Conservation (phyloP, 495 filamentous ascomycete species). For the Penicillium roqueforti region DNA sequence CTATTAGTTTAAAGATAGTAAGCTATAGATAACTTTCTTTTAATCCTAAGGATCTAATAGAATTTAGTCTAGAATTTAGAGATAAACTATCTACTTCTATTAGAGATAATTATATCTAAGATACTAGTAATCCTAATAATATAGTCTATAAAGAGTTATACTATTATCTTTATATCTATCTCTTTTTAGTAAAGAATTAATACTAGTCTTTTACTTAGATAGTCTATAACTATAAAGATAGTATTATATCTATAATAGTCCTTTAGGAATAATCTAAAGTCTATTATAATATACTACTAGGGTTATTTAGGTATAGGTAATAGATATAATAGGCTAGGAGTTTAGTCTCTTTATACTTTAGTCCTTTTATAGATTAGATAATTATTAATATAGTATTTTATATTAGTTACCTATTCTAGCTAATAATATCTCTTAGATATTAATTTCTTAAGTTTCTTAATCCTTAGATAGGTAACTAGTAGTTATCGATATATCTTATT, state of each 20-base stretch:
- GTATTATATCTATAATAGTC: background rate
- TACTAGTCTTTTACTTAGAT: background rate
- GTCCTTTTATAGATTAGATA: background rate
- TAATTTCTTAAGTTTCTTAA: slow-evolving; percentile 1
- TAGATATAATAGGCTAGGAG: background rate
- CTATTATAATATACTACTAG: background rate
- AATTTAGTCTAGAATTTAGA: too few relatives aligned
- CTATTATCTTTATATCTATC: too few relatives aligned
- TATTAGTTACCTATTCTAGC: background rate
- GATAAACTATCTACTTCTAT: too few relatives aligned
- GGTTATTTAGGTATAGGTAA: background rate
- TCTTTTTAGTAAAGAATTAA: background rate
- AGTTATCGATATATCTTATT: slow-evolving; percentile 10
- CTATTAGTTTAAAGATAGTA: too few relatives aligned
- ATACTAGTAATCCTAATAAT: too few relatives aligned
- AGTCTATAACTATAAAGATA: background rate
- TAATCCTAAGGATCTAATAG: too few relatives aligned
- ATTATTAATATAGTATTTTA: background rate
- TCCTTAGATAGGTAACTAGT: slow-evolving; percentile 1
- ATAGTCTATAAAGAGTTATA: too few relatives aligned
- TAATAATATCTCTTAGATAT: background rate
- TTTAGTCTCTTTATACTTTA: background rate
- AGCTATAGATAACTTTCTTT: too few relatives aligned
- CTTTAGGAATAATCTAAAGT: background rate
- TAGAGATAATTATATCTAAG: too few relatives aligned